These are phyloP conservation scores for Acer negundo DNA, from an alignment of 345 rosid genomes.

Conservation along the genomic window DNA sequence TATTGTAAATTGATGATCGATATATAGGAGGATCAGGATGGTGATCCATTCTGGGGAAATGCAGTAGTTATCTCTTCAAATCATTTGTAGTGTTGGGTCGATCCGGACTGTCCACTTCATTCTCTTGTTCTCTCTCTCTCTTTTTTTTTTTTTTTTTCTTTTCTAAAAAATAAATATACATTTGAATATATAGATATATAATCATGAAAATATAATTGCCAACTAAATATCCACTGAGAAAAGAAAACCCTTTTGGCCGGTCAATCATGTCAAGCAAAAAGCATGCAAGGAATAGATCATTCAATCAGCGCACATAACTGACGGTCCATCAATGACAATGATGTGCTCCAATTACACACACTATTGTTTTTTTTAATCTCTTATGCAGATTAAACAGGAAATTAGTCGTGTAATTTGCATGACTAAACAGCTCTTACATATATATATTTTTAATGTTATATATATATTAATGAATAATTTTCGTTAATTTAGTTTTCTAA, in stretches of 20 bases:
- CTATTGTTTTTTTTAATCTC: background rate
- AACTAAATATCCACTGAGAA: constrained; percentile 66
- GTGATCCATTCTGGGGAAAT: constrained; percentile 38
- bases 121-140: background rate
- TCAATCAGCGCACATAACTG: constrained; percentile 37
- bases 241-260: constrained; percentile 38
- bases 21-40: constrained; percentile 23
- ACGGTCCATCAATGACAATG: constrained; percentile 30
- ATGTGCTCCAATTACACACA: constrained; percentile 5
- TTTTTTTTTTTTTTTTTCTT: too few relatives aligned
- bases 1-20: constrained; percentile 12
- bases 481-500: background rate
- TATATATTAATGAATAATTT: background rate
- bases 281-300: constrained; percentile 40
- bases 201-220: constrained; percentile 65
- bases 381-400: background rate
- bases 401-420: background rate
- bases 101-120: constrained; percentile 39
- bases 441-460: background rate
- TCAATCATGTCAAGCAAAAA: constrained; percentile 67
- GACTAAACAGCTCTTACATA: background rate
- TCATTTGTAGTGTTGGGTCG: constrained; percentile 48
- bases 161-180: background rate
- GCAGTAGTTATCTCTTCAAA: constrained; percentile 30
- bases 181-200: constrained; percentile 16